Base-by-base conservation (phyloP, 371 early-diverging fungal genomes). In the Quaeritorhiza haematococci region DNA sequence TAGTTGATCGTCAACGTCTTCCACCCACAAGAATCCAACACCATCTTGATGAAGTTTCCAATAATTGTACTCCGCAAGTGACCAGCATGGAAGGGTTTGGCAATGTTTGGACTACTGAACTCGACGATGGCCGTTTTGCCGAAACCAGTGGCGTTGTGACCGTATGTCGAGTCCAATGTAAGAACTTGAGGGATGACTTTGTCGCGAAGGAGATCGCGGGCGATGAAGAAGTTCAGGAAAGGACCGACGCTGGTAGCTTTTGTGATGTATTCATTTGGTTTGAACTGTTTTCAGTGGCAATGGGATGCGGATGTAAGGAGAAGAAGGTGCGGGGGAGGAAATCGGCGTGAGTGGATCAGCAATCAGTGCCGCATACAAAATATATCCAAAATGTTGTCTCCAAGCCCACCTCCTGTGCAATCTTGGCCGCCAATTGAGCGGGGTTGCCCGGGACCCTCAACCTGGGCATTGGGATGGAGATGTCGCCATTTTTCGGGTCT, bases 71-170 rank as follows among this genome's bases (percentile, higher is more conserved):
- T 91, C 49, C 99, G 85, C 72, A 99, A 77, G 73, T 99, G 99
- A 2, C 99, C 99, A 28, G 94, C 96, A 72, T 99, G 99, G 84
- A 99, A 98, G 23, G 96, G 95, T 77, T 99, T 99, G 51, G 99
- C 99, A 65, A 99, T 98, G 79, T 99, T 99, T 55, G 99, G 99
- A 56, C 92, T 91, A 55, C 88, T 87, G 68, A 90, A 99, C 60
- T 99, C 99, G 50, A 98, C 81, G 23, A 98, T 72, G 21, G 56
- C 56, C 30, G 19, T 19, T 49, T 74, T 69, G n/a, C 75, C 75
- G 44, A 63, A 67, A 3, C 75, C 75, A 35, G 42, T 19, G 3
- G 67, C 29, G 62, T 74, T 74, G 24, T 52, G 30, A 13, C 75
- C 75, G 55, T 54, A 74, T n/a, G 30, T 47, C 21, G 32, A 17